Evolutionary conservation across 371 early-diverging fungal genomes (phyloP).

Genomic region (Mucor circinelloides): DNA sequence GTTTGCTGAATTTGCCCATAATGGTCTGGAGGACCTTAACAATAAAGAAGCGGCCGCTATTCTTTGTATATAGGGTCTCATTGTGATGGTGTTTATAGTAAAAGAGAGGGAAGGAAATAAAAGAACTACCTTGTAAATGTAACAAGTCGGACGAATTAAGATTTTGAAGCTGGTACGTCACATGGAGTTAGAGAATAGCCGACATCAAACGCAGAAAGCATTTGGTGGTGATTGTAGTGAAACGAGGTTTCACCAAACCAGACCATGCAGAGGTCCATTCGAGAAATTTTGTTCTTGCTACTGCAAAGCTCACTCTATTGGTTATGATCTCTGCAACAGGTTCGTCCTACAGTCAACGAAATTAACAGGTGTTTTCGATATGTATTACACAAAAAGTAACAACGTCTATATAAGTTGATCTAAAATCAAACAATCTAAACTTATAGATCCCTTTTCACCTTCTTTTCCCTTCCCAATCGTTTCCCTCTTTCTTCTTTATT

Average conservation of each 20-base stretch:
- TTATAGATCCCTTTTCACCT: background rate
- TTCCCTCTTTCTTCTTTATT: constrained; percentile 9
- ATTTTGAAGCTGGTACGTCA: background rate
- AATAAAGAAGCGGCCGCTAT: constrained; percentile 27
- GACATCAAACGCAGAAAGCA: background rate
- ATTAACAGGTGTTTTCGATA: background rate
- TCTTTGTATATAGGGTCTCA: constrained; percentile 27
- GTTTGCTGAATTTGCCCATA: constrained; percentile 1
- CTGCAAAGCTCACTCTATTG: background rate
- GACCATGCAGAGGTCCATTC: background rate
- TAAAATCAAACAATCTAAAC: background rate
- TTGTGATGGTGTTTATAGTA: constrained; percentile 4
- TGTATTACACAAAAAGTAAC: background rate
- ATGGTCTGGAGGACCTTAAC: constrained; percentile 8
- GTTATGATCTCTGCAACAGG: background rate
- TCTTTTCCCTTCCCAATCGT: background rate
- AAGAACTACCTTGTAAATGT: background rate
- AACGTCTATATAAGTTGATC: background rate
- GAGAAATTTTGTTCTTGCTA: background rate
- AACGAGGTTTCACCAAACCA: background rate
- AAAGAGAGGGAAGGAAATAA: background rate
- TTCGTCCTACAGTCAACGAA: background rate
- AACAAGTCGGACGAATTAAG: background rate
- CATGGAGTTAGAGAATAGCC: background rate
- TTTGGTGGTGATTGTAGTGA: background rate